Evolutionary conservation across 768 basidiomycete species (phyloP).

Genomic region (Naganishia vaughanmartiniae): DNA sequence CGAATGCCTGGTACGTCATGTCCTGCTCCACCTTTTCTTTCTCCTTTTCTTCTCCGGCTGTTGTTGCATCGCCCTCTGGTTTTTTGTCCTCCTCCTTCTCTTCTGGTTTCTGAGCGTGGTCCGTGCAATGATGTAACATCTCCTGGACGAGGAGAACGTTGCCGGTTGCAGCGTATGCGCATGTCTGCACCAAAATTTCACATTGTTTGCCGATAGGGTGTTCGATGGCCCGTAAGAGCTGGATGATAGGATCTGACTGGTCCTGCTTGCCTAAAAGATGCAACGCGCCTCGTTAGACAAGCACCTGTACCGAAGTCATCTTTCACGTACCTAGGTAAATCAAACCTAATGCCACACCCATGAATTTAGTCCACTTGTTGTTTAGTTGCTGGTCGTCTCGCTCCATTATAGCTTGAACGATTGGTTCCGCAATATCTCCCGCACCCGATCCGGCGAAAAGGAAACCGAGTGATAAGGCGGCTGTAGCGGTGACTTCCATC

Average conservation of each 20-base stretch:
- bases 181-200: slow-evolving; percentile 86
- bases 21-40: slow-evolving; percentile 31
- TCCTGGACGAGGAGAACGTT: slow-evolving; percentile 89
- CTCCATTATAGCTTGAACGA: slow-evolving; percentile 82
- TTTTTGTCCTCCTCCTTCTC: slow-evolving; percentile 37
- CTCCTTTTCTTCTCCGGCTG: slow-evolving; percentile 19
- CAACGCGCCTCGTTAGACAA: not conserved
- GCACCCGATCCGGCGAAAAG: slow-evolving; percentile 93
- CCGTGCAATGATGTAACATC: slow-evolving; percentile 89
- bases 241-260: slow-evolving; percentile 85
- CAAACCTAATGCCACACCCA: slow-evolving; percentile 82
- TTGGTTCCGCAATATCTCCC: slow-evolving; percentile 82
- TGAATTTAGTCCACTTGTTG: slow-evolving; percentile 91
- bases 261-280: slow-evolving; percentile 75
- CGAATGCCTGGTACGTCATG: slow-evolving; percentile 77
- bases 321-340: slow-evolving; percentile 74
- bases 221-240: slow-evolving; percentile 86
- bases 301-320: not conserved
- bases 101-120: slow-evolving; percentile 65
- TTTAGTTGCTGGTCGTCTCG: slow-evolving; percentile 62
- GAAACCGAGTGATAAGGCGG: slow-evolving; percentile 86
- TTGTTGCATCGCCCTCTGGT: slow-evolving; percentile 45
- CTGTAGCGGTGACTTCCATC: slow-evolving; percentile 83
- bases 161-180: slow-evolving; percentile 90
- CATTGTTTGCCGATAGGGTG: slow-evolving; percentile 88